Base-by-base conservation (phyloP, 1,284 basidiomycete genomes). In the Rhodotorula mucilaginosa region DNA sequence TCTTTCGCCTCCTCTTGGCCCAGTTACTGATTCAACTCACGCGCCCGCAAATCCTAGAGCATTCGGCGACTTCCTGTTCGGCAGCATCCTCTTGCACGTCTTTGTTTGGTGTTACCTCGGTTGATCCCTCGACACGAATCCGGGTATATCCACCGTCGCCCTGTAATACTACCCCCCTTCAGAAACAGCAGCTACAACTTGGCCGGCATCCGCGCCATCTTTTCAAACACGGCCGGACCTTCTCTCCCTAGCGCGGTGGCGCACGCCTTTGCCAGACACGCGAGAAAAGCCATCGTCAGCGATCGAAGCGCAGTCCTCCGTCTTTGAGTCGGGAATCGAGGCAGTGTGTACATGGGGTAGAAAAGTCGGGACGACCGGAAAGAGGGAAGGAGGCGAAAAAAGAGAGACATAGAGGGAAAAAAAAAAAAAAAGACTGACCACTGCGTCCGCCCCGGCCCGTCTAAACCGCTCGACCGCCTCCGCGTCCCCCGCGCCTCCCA, bases 61-160 rank as follows among this genome's bases (percentile, higher is more conserved):
- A 39, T 99, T 99, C 79, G 94, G 91, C 58, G 97, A 99, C 81
- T 99, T 97, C 79, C 90, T 92, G 46, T 83, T 97, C 64, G 95
- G 94, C 23, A 96, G 93, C 1, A 89, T 99, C 72, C 88, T 98
- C 58, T 85, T 99, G 64, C 96, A 99, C 83, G 96, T 98, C 84
- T 99, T 99, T 81, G 94, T 97, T 67, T 97, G 90, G 86, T 98
- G 97, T 83, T 99, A 97, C 86, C 85, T 93, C 13, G 91, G 91
- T 77, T 92, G 82, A 84, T 10, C 39, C 39, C 12, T 34, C 34
- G 8, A 34, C 49, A 51, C 16, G 48, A 51, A 18, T 19, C 23
- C 49, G 19, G 26, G 26, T 26, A 26, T 26, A 26, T 26, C 49
- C 23, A 1, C 23, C 49, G 18, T 21, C 49, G 5, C 54, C 54